Evolutionary conservation across 257 asterid species (phyloP).

Genomic region (Solanum habrochaites): DNA sequence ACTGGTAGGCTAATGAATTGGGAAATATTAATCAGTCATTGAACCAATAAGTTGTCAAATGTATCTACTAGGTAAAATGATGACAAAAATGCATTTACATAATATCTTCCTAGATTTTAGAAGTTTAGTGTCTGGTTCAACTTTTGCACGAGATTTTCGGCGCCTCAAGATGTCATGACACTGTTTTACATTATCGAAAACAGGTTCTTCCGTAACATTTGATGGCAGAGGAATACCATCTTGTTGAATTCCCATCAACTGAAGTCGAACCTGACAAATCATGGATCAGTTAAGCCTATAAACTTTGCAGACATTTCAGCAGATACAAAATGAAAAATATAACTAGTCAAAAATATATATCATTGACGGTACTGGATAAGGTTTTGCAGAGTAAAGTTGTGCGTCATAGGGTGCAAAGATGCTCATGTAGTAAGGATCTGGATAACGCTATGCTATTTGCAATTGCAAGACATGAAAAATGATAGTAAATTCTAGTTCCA

Average conservation of each 20-base stretch:
- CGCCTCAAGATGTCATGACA: constrained; percentile 89
- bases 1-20: background rate
- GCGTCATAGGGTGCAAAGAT: constrained; percentile 77
- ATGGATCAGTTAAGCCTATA: background rate
- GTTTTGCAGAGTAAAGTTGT: constrained; percentile 63
- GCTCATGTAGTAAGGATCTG: constrained; percentile 82
- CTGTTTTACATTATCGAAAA: constrained; percentile 86
- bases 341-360: constrained; percentile 17
- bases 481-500: background rate
- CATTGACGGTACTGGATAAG: constrained; percentile 77
- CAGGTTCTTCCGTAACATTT: constrained; percentile 82
- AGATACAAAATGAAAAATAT: background rate
- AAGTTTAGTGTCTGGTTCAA: constrained; percentile 68
- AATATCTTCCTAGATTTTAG: constrained; percentile 70
- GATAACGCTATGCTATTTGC: constrained; percentile 65
- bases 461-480: constrained; percentile 32
- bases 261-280: constrained; percentile 55
- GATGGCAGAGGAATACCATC: constrained; percentile 80
- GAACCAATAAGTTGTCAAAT: background rate
- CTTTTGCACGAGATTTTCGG: constrained; percentile 87
- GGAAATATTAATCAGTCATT: background rate
- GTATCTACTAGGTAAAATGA: background rate
- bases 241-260: constrained; percentile 88
- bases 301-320: background rate
- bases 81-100: background rate